Evolutionary conservation across 176 grass and related monocot species (phyloP).

Genomic region (Zoysia pacifica): DNA sequence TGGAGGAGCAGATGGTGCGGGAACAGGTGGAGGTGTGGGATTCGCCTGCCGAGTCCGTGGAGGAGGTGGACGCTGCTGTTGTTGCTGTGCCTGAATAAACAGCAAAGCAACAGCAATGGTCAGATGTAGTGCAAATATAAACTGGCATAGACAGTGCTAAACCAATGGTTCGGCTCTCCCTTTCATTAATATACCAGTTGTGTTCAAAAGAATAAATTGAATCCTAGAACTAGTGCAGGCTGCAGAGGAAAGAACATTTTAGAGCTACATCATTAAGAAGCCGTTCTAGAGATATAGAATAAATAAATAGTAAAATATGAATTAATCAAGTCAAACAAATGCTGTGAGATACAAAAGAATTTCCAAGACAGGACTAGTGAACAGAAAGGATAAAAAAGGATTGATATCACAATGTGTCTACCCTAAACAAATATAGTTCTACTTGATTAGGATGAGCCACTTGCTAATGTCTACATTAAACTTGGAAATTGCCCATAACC

Average conservation of each 20-base stretch:
- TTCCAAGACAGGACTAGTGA: neutral
- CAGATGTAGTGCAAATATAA: neutral
- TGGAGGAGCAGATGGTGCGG: constrained; percentile 33
- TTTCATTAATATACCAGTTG: neutral
- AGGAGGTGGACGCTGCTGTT: constrained; percentile 51
- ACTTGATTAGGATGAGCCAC: neutral
- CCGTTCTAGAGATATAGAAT: neutral
- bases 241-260: neutral
- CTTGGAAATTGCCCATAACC: neutral
- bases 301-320: neutral
- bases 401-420: neutral
- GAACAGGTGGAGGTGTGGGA: constrained; percentile 31
- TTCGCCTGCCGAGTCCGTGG: constrained; percentile 41
- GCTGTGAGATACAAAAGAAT: neutral
- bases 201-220: neutral
- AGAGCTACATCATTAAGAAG: neutral
- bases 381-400: neutral
- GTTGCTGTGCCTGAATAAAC: constrained; percentile 50
- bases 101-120: neutral
- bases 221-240: neutral
- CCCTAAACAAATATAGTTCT: neutral
- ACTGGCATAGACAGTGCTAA: neutral
- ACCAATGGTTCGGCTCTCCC: neutral
- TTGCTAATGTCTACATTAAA: neutral
- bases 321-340: constrained; percentile 13